A percentile compares a stretch with the other conserved stretches of the same genome.
phyloP scores from a whole-genome alignment of 1,284 basidiomycete genomes.

The Agroathelia rolfsii region DNA sequence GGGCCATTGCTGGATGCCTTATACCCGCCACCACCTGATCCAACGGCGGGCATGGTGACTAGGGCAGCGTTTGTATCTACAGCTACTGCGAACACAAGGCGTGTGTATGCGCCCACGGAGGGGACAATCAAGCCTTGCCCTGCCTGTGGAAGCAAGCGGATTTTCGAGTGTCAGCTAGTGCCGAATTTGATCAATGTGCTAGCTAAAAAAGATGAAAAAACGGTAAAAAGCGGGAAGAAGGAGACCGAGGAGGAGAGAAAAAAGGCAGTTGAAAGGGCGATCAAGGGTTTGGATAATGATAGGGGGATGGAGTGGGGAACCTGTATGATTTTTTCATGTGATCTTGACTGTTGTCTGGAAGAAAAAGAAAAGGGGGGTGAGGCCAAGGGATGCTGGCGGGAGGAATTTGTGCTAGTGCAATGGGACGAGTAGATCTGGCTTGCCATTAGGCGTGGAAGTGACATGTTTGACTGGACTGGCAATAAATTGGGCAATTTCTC shows the following conservation, averaged over 20 bases:
- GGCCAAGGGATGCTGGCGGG: conserved; percentile 50
- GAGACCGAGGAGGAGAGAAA: conserved; percentile 32
- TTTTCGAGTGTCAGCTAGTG: conserved; percentile 84
- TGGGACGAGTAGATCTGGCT: conserved; percentile 40
- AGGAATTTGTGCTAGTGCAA: conserved; percentile 66
- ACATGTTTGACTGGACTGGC: no score
- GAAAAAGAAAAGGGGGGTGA: conserved; percentile 24
- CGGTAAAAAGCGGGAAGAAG: no score
- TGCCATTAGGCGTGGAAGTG: background rate
- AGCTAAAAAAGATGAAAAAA: no score
- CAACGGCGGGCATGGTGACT: conserved; percentile 18
- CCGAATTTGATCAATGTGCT: conserved; percentile 76
- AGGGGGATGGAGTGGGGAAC: conserved; percentile 80
- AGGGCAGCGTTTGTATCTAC: no score
- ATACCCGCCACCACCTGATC: conserved; percentile 46
- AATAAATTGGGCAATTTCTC: no score
- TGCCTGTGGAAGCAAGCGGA: conserved; percentile 45
- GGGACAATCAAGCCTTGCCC: conserved; percentile 49
- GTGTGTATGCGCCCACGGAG: conserved; percentile 38
- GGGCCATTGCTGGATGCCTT: conserved; percentile 58
- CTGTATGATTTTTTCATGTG: conserved; percentile 71
- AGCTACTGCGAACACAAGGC: no score
- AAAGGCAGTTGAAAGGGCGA: conserved; percentile 38
- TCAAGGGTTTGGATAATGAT: conserved; percentile 35
- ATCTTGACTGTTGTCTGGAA: conserved; percentile 53